These are phyloP conservation scores for Lactifluus subvellereus DNA, from an alignment of 768 basidiomycete genomes.

Conservation along the genomic window DNA sequence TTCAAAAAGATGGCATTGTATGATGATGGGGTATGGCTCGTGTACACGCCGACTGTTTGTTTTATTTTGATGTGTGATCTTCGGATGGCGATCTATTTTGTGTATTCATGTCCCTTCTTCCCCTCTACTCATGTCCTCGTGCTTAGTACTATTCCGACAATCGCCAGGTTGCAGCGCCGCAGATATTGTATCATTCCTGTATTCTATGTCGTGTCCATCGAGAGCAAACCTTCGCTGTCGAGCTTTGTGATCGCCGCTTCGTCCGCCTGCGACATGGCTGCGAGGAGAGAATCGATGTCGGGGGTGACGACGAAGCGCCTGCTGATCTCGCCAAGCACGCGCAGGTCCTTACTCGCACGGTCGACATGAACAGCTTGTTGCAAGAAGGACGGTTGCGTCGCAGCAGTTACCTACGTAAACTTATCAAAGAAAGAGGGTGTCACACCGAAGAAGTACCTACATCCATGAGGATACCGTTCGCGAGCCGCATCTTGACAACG, in stretches of 20 bases:
- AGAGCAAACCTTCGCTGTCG: conserved; percentile 45
- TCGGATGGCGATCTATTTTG: background rate
- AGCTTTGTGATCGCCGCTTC: conserved; percentile 28
- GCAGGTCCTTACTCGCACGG: conserved; percentile 47
- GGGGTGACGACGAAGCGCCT: conserved; percentile 82
- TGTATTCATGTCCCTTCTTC: background rate
- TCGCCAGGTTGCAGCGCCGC: background rate
- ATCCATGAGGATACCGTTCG: conserved; percentile 76
- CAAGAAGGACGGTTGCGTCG: conserved; percentile 80
- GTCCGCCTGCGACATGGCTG: conserved; percentile 56
- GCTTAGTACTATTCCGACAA: background rate
- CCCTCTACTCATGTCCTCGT: background rate
- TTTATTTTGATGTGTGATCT: background rate
- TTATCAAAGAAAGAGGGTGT: background rate
- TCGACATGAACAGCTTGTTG: conserved; percentile 82
- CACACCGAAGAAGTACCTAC: conserved; percentile 40
- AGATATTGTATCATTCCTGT: conserved; percentile 3
- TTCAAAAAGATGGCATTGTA: conserved; percentile 6
- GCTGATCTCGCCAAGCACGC: conserved; percentile 80
- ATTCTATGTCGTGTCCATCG: conserved; percentile 43
- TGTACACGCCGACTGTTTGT: background rate
- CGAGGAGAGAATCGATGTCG: conserved; percentile 68
- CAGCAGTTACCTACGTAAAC: conserved; percentile 59
- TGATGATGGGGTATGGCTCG: background rate
- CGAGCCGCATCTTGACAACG: conserved; percentile 77